Conservation (phyloP, 305 asterid genomes). For the Striga hermonthica region DNA sequence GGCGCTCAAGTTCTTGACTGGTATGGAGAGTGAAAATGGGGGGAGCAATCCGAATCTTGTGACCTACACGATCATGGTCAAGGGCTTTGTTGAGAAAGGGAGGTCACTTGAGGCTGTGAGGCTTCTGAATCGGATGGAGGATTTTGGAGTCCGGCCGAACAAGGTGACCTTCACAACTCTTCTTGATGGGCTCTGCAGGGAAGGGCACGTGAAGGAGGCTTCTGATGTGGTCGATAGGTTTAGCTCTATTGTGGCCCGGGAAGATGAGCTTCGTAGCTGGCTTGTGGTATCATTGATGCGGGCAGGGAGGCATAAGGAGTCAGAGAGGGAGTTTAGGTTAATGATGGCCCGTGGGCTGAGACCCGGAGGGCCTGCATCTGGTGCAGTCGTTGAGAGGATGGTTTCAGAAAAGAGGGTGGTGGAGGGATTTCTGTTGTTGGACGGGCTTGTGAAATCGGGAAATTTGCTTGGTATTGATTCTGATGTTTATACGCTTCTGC, state of each 20-base stretch:
- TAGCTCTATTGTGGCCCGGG: conserved; percentile 35
- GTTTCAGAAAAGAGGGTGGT: conserved; percentile 46
- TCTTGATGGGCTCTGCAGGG: conserved; percentile 61
- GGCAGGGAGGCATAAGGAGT: conserved; percentile 44
- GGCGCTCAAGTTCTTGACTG: conserved; percentile 57
- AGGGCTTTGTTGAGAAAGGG: conserved; percentile 59
- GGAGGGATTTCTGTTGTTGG: conserved; percentile 59
- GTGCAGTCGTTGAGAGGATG: conserved; percentile 40
- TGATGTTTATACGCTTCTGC: conserved; percentile 47
- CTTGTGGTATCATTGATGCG: conserved; percentile 56
- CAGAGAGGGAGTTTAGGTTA: conserved; percentile 52
- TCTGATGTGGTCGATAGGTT: conserved; percentile 43
- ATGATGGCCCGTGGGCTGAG: conserved; percentile 56
- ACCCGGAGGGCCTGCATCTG: conserved; percentile 58
- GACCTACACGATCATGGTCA: conserved; percentile 64
- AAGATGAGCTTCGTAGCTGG: conserved; percentile 53
- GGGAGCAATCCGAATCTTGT: conserved; percentile 58
- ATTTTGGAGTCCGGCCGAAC: conserved; percentile 52
- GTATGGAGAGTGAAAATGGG: conserved; percentile 59
- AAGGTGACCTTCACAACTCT: conserved; percentile 48
- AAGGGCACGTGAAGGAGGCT: conserved; percentile 66
- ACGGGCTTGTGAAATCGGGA: conserved; percentile 50
- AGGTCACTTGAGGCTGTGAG: conserved; percentile 48
- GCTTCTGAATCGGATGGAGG: conserved; percentile 56
- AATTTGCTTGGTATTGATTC: conserved; percentile 42